Evolutionary conservation across 805 yeast genomes (phyloP).

Genomic region (Kodamaea leandrae): DNA sequence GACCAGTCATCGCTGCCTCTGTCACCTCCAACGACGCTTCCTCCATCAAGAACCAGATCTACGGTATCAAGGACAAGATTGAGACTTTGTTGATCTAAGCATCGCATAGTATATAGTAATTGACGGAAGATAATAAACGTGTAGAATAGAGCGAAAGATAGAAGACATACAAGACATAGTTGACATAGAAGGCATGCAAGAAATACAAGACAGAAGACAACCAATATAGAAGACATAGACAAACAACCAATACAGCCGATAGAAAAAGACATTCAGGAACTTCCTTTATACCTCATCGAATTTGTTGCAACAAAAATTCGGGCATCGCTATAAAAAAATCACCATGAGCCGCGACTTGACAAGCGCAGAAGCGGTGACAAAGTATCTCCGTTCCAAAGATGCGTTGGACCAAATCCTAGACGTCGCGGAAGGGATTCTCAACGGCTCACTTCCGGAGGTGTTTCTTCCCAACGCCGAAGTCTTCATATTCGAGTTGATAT

Average conservation of each 20-base stretch:
- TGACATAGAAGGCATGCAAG: no score
- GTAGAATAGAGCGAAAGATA: no score
- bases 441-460: conserved; percentile 26
- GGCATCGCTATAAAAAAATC: conserved; percentile 1
- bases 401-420: conserved; percentile 42
- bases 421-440: conserved; percentile 32
- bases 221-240: no score
- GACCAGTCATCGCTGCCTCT: conserved; percentile 98
- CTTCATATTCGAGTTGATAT: conserved; percentile 57
- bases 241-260: no score
- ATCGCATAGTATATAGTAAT: no score
- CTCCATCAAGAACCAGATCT: conserved; percentile 94
- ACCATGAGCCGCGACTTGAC: conserved; percentile 6
- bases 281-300: no score
- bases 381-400: conserved; percentile 54
- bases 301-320: no score
- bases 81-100: conserved; percentile 88
- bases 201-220: no score
- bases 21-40: conserved; percentile 98
- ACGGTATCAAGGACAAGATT: conserved; percentile 97
- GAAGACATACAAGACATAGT: no score
- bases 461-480: conserved; percentile 53
- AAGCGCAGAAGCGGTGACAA: conserved; percentile 51
- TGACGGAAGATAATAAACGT: no score
- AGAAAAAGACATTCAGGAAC: no score